phyloP scores from a whole-genome alignment of 768 basidiomycete genomes.

The Infundibulicybe gibba region DNA sequence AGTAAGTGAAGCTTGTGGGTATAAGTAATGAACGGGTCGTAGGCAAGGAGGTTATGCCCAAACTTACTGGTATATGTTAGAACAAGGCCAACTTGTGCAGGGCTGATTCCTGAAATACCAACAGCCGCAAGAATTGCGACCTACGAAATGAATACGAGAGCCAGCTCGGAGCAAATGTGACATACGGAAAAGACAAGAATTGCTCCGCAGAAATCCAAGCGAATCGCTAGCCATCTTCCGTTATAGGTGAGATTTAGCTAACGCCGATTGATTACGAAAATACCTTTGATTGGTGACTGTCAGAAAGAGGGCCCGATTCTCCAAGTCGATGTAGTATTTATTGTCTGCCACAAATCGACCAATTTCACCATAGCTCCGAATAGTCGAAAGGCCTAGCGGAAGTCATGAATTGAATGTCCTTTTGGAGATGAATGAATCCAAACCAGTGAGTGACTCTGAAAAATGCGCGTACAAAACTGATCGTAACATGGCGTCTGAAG shows the following conservation, averaged over 20 bases:
- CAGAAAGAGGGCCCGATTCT: conserved; percentile 67
- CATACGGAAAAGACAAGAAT: conserved; percentile 52
- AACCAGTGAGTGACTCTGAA: conserved; percentile 68
- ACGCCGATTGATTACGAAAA: neutral
- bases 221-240: conserved; percentile 62
- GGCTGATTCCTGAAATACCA: conserved; percentile 51
- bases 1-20: conserved; percentile 38
- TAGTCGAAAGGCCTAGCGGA: conserved; percentile 49
- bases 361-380: conserved; percentile 69
- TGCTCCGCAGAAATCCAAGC: conserved; percentile 68
- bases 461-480: conserved; percentile 77
- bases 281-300: conserved; percentile 66
- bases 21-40: conserved; percentile 1
- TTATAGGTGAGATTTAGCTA: neutral
- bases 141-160: conserved; percentile 19
- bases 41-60: neutral
- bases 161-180: neutral
- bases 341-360: conserved; percentile 63
- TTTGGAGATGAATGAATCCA: neutral
- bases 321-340: conserved; percentile 64
- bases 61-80: conserved; percentile 59
- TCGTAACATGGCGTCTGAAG: conserved; percentile 63
- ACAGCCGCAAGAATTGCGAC: conserved; percentile 65
- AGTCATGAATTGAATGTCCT: neutral
- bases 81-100: conserved; percentile 70